Conservation (phyloP, 2,329 filamentous ascomycete genomes). For the Biscogniauxia marginata region DNA sequence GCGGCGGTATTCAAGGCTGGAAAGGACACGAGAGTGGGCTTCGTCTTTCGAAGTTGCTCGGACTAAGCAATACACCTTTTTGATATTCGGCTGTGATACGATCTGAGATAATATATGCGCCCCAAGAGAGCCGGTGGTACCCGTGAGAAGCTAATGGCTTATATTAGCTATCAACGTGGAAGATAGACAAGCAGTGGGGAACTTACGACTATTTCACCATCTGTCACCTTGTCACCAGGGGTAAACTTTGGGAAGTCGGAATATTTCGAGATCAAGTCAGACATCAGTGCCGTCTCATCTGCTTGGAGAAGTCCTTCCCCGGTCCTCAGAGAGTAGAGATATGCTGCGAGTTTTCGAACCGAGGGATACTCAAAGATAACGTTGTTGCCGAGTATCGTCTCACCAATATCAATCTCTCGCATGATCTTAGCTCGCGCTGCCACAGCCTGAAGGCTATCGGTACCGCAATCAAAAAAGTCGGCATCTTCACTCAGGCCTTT, state of each 20-base stretch:
- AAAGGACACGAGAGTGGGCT: slow-evolving; percentile 31
- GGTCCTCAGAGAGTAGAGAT: slow-evolving; percentile 17
- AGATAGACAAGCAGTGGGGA: not conserved
- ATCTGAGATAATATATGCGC: slow-evolving; percentile 58
- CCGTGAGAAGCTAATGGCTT: slow-evolving; percentile 48
- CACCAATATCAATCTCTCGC: slow-evolving; percentile 25
- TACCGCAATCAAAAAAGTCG: slow-evolving; percentile 30
- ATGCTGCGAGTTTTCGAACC: slow-evolving; percentile 19
- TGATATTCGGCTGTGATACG: slow-evolving; percentile 56
- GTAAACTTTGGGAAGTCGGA: slow-evolving; percentile 30
- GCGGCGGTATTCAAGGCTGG: slow-evolving; percentile 33
- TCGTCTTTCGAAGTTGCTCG: slow-evolving; percentile 39
- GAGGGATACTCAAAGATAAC: slow-evolving; percentile 33
- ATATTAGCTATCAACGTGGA: not conserved
- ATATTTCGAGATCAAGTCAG: slow-evolving; percentile 37
- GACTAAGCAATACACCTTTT: slow-evolving; percentile 48
- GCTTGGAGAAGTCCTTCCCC: slow-evolving; percentile 11
- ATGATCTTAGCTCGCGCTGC: slow-evolving; percentile 24
- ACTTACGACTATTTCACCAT: slow-evolving; percentile 21
- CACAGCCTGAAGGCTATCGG: slow-evolving; percentile 31
- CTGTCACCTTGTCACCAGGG: slow-evolving; percentile 21
- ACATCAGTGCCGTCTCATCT: slow-evolving; percentile 34
- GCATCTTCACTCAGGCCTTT: slow-evolving; percentile 16
- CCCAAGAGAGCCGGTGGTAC: slow-evolving; percentile 60
- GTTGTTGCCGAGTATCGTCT: slow-evolving; percentile 21